Evolutionary conservation across 768 basidiomycete species (phyloP), one percentile per base, ranked within the genome.

Genomic region (Favolaschia claudopus): DNA sequence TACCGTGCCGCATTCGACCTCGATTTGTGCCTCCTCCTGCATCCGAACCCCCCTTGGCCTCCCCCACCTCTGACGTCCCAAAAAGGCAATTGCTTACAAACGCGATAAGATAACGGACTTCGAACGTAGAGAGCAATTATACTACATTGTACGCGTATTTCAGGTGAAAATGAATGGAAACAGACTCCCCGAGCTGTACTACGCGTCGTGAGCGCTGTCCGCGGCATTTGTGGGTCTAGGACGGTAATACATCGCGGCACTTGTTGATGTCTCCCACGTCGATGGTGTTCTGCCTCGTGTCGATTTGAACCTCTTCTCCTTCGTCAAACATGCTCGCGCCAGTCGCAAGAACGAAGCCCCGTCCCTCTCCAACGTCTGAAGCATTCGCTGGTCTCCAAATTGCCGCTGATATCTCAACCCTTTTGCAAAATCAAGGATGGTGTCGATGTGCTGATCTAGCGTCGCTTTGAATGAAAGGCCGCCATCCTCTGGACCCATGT

Each of bases 401-500:
- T 68, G 68, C 29, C 60, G 20, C 38, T 72, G 71, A 52, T 56
- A 67, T 34, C 65, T 55, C 25, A 71, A 53, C 5, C 67, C 70
- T 47, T 55, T 44, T 1, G 55, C 43, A 45, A 72, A 71, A 22
- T 64, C 65, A 9, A 29, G 2, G 15, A 71, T 54, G 14, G 54
- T 24, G 8, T 63, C 51, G 7, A 71, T 67, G 20, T 48, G 20
- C 32, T 63, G 58, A 14, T 58, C 47, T 56, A 70, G 57, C 25
- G 53, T 20, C 43, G 69, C 69, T 19, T 61, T 48, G 47, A 66
- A 70, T 10, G 63, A 66, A 9, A 19, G 48, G 25, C 22, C n/a
- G 28, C 29, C 17, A 28, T 47, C 34, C 6, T 37, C 56, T 17
- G 25, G 42, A 20, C 8, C 20, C 38, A 27, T 38, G 24, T 44